Percentiles rank a stretch among this genome's conserved stretches.
Conservation (phyloP, 208 protist species). For the Sergeia podlipaevii region DNA sequence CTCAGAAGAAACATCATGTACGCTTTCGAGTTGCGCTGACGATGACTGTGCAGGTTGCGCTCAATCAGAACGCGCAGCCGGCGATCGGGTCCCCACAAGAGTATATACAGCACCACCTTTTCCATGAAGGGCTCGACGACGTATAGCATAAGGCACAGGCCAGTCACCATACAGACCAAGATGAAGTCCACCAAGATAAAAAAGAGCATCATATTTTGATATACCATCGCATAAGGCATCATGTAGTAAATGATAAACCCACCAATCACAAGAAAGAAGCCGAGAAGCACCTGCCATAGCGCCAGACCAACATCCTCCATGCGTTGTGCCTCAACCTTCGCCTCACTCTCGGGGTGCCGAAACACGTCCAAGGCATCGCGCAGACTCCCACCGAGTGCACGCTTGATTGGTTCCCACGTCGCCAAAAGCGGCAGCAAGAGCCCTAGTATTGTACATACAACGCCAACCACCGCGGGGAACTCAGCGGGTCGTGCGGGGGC, state of each 20-base stretch:
- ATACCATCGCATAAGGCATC: constrained; percentile 91
- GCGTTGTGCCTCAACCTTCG: constrained; percentile 80
- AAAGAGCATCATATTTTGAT: constrained; percentile 85
- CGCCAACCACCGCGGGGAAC: constrained; percentile 25
- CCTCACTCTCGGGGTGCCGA: constrained; percentile 87
- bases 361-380: constrained; percentile 94
- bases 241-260: constrained; percentile 96
- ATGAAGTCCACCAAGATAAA: constrained; percentile 90
- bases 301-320: constrained; percentile 89
- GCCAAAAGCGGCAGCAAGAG: constrained; percentile 84
- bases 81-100: constrained; percentile 87
- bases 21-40: constrained; percentile 87
- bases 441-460: constrained; percentile 68
- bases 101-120: constrained; percentile 43
- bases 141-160: constrained; percentile 85
- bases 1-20: constrained; percentile 94
- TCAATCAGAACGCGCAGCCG: constrained; percentile 71
- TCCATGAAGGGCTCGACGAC: constrained; percentile 77
- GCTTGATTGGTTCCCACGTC: constrained; percentile 74
- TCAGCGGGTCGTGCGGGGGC: constrained; percentile 14
- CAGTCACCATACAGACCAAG: constrained; percentile 91
- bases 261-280: constrained; percentile 66
- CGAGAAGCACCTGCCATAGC: constrained; percentile 66
- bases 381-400: constrained; percentile 78
- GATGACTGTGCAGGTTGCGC: constrained; percentile 91